A percentile compares a stretch with the other conserved stretches of the same genome.
phyloP scores from a whole-genome alignment of 495 filamentous ascomycete genomes.

The Daldinia decipiens region DNA sequence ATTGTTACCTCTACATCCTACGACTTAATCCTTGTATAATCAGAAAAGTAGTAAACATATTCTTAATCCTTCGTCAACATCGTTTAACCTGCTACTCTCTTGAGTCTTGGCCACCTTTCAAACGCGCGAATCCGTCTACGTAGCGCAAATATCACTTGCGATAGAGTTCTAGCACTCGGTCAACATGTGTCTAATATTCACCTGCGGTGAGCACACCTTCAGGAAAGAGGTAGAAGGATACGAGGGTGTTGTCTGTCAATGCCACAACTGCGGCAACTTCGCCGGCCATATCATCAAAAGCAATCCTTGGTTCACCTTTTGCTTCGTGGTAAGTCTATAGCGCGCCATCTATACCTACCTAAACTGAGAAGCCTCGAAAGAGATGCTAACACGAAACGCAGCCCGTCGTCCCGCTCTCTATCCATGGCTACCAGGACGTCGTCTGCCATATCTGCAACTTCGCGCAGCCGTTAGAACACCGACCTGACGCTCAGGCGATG shows the following conservation, averaged over 20 bases:
- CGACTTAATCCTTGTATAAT: slow-evolving; percentile 4
- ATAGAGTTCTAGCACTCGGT: not conserved
- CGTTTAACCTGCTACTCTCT: not conserved
- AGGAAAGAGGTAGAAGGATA: slow-evolving; percentile 64
- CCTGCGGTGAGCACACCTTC: slow-evolving; percentile 67
- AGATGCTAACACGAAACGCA: slow-evolving; percentile 39
- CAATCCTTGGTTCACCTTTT: slow-evolving; percentile 68
- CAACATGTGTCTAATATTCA: slow-evolving; percentile 67
- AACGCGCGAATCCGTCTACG: not conserved
- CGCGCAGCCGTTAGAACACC: slow-evolving; percentile 63
- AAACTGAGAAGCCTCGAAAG: not conserved
- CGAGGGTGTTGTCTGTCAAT: slow-evolving; percentile 63
- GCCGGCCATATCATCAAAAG: slow-evolving; percentile 61
- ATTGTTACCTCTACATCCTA: not conserved
- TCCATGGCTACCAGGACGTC: slow-evolving; percentile 66
- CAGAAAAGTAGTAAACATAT: not conserved
- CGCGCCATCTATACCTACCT: not conserved
- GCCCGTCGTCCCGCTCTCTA: slow-evolving; percentile 65
- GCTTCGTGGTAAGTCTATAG: slow-evolving; percentile 59
- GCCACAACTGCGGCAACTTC: slow-evolving; percentile 67
- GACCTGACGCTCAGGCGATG: slow-evolving; percentile 61
- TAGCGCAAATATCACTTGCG: not conserved
- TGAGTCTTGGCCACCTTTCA: not conserved
- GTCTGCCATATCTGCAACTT: slow-evolving; percentile 66
- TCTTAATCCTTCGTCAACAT: not conserved